Evolutionary conservation across 1,139 yeast genomes (phyloP).

Genomic region (Saccharomyces uvarum): DNA sequence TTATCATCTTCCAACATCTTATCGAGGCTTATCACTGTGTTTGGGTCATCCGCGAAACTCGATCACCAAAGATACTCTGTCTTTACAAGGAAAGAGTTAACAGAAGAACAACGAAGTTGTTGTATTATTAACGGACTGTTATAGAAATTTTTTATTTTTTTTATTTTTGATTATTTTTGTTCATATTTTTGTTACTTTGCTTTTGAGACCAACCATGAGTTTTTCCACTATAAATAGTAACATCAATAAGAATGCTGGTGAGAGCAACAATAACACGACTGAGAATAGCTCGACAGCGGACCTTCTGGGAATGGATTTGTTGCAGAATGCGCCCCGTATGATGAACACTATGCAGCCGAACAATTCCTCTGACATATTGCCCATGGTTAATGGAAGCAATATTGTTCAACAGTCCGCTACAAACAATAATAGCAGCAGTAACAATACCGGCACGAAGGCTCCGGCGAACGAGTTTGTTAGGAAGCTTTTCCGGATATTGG

Average conservation of each 20-base stretch:
- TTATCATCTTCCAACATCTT: not conserved
- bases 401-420: not conserved
- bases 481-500: constrained; percentile 33
- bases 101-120: not conserved
- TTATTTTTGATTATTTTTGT: not conserved
- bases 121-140: not conserved
- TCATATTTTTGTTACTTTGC: constrained; percentile 1
- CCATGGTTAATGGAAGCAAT: not conserved
- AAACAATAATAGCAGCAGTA: not conserved
- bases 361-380: not conserved
- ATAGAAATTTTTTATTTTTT: not conserved
- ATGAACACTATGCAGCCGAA: not conserved
- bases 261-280: constrained; percentile 12
- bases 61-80: not conserved
- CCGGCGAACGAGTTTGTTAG: constrained; percentile 6
- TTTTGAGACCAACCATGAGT: not conserved
- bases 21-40: not conserved
- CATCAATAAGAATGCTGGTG: constrained; percentile 4
- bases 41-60: not conserved
- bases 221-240: not conserved
- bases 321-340: not conserved
- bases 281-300: not conserved
- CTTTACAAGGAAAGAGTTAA: not conserved
- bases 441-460: constrained; percentile 4
- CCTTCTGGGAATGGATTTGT: not conserved